Base-by-base conservation (phyloP, 352 stramenopile species). In the Thalassiosira mediterranea region DNA sequence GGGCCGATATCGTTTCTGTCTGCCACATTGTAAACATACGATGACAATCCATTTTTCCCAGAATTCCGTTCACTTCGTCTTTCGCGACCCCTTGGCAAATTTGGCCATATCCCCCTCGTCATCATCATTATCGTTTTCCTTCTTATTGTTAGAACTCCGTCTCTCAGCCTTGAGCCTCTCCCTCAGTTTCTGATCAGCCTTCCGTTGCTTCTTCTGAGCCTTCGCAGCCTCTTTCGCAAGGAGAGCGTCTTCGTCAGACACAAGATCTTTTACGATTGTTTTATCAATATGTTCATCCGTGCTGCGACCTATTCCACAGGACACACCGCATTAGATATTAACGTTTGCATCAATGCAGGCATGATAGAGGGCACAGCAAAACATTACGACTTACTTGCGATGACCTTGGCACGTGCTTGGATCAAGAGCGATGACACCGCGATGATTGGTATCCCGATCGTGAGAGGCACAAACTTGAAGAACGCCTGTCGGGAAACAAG, bases 231-330 rank as follows among this genome's bases (percentile, higher is more conserved):
- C 26, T 64, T 75, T 70, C 21, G 72, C 72, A 34, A 52, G 11
- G 23, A 75, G 17, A 44, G 72, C 72, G 46, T 81, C 72, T 44
- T 81, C 72, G 26, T 81, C 72, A 21, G 72, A 71, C 31, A 81
- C 64, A 17, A 81, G 53, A 31, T 76, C 72, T 42, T 75, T 65
- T n/a, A 81, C 64, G 32, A 81, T 71, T 34, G 72, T 81, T 68
- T 66, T 81, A 32, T 81, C 72, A 32, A 81, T 75, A 26, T 81
- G 72, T 38, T 81, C 72, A 63, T 81, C 64, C 47, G 72, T 81
- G 26, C 63, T 76, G 13, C 64, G 72, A 28, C 63, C 57, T 79
- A n/a, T n/a, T n/a, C n/a, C n/a, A n/a, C n/a, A n/a, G n/a, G n/a
- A n/a, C n/a, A n/a, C n/a, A n/a, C n/a, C n/a, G n/a, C n/a, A n/a